Conservation (phyloP, 805 yeast species). For the Zygosaccharomyces gambellarensis region DNA sequence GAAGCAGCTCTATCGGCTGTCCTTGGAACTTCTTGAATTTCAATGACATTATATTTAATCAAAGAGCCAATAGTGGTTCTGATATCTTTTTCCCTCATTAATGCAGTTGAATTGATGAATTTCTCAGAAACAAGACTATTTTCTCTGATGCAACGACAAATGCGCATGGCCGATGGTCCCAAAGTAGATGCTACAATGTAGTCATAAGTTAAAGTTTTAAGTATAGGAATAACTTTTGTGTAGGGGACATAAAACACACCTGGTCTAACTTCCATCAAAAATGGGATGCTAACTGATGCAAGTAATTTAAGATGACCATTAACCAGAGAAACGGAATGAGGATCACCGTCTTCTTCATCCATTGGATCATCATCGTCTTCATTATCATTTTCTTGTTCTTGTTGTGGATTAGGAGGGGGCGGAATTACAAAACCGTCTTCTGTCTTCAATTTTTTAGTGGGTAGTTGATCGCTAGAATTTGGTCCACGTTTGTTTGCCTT, state of each 20-base stretch:
- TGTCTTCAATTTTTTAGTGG: slow-evolving; percentile 39
- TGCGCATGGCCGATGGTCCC: slow-evolving; percentile 63
- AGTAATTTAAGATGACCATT: slow-evolving; percentile 68
- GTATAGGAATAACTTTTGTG: slow-evolving; percentile 42
- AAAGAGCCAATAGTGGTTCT: slow-evolving; percentile 65
- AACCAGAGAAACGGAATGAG: slow-evolving; percentile 36
- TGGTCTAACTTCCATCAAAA: slow-evolving; percentile 53
- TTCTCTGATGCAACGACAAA: slow-evolving; percentile 70
- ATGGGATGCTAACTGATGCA: slow-evolving; percentile 47
- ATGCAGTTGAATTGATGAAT: slow-evolving; percentile 63
- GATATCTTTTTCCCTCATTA: slow-evolving; percentile 73
- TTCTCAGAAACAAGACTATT: slow-evolving; percentile 80
- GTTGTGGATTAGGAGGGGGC: slow-evolving; percentile 27
- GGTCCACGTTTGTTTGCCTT: slow-evolving; percentile 34
- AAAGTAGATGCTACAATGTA: slow-evolving; percentile 54
- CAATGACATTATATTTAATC: slow-evolving; percentile 65
- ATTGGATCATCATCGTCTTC: slow-evolving; percentile 33
- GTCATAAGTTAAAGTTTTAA: slow-evolving; percentile 51
- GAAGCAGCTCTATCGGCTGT: slow-evolving; percentile 88
- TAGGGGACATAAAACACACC: slow-evolving; percentile 62
- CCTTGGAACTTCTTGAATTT: slow-evolving; percentile 90
- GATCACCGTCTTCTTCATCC: slow-evolving; percentile 33
- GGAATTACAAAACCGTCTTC: slow-evolving; percentile 37
- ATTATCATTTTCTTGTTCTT: slow-evolving; percentile 22
- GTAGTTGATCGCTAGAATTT: slow-evolving; percentile 24